Conservation (phyloP, 1,284 basidiomycete species). For the Mycosarcoma mackinlayi region DNA sequence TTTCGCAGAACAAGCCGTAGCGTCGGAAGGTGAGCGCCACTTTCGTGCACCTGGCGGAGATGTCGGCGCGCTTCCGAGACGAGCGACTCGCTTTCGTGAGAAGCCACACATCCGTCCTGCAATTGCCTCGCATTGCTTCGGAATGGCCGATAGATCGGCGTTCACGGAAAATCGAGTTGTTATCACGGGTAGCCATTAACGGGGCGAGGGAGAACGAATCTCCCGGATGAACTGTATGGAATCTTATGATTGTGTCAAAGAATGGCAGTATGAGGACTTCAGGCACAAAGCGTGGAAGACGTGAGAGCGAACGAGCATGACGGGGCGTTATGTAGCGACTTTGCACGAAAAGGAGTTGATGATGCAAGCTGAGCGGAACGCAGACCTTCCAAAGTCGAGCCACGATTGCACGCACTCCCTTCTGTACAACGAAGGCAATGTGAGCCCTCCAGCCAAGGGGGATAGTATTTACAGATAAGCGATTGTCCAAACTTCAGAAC, state of each 20-base stretch:
- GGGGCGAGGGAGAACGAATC: constrained; percentile 3
- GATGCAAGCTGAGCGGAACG: constrained; percentile 3
- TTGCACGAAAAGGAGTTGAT: not conserved
- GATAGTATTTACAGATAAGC: constrained; percentile 7
- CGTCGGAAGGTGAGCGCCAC: no score
- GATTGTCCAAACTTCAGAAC: no score
- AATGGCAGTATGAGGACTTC: not conserved
- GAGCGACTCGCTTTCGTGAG: not conserved
- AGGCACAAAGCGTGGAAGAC: no score
- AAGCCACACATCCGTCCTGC: not conserved
- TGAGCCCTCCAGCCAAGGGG: not conserved
- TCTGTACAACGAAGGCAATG: no score
- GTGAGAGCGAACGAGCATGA: constrained; percentile 1
- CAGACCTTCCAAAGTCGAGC: not conserved
- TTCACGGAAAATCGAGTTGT: no score
- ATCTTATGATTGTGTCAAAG: constrained; percentile 21
- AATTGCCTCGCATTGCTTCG: constrained; percentile 6
- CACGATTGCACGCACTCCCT: not conserved
- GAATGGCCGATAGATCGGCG: not conserved
- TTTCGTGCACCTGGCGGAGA: no score
- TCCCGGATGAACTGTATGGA: constrained; percentile 15
- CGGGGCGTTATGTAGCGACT: constrained; percentile 5
- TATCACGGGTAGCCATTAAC: no score
- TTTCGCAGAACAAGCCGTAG: no score
- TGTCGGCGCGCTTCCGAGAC: constrained; percentile 12